Conservation (phyloP, 306 rosid species). For the Leucaena leucocephala region DNA sequence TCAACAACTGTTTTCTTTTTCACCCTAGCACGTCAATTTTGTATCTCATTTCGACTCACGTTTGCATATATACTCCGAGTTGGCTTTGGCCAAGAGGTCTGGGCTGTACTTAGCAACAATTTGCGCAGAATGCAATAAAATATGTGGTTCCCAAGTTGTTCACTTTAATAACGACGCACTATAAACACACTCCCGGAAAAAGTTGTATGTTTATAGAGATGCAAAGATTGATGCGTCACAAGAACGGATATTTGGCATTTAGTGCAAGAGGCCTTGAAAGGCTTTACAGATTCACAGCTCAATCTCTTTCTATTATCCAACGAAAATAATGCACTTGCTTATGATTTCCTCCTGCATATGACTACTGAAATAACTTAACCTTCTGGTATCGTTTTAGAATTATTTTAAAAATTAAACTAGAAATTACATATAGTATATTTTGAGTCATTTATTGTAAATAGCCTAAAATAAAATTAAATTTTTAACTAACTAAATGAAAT, state of each 20-base stretch:
- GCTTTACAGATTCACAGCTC: slow-evolving; percentile 54
- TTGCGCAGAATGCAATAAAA: not conserved
- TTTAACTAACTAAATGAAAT: too few relatives aligned
- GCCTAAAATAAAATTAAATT: too few relatives aligned
- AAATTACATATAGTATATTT: too few relatives aligned
- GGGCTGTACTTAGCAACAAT: not conserved
- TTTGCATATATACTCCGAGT: not conserved
- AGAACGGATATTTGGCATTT: slow-evolving; percentile 56
- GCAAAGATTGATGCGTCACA: slow-evolving; percentile 32
- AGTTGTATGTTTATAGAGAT: not conserved
- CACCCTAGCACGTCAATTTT: not conserved
- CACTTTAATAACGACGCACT: too few relatives aligned
- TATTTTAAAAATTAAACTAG: too few relatives aligned
- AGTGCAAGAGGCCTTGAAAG: slow-evolving; percentile 50
- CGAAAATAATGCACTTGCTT: slow-evolving; percentile 31
- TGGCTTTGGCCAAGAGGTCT: not conserved
- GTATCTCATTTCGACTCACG: not conserved
- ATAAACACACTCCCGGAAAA: not conserved
- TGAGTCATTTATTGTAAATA: too few relatives aligned
- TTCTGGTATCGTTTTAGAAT: too few relatives aligned
- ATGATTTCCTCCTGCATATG: slow-evolving; percentile 17
- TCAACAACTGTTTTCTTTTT: not conserved
- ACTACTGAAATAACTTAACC: too few relatives aligned
- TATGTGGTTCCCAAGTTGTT: too few relatives aligned
- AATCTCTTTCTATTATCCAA: slow-evolving; percentile 19